These are phyloP conservation scores for Kwoniella europaea DNA, from an alignment of 768 basidiomycete species.

Conservation along the genomic window DNA sequence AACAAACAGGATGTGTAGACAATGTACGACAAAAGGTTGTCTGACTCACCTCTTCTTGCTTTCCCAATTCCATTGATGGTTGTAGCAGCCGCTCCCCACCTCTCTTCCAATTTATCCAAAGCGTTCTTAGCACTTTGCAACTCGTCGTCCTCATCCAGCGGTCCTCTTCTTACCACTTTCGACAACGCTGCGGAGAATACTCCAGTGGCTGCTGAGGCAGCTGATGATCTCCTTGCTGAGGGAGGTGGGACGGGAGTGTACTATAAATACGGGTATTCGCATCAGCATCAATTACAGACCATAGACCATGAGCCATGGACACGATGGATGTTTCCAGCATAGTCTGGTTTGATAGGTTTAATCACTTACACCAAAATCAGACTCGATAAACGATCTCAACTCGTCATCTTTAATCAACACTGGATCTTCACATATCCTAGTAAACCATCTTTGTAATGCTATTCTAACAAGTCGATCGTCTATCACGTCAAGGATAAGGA, in stretches of 20 bases:
- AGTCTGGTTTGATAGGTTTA: neutral
- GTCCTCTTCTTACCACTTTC: conserved; percentile 63
- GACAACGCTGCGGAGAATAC: conserved; percentile 50
- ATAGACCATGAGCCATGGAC: neutral
- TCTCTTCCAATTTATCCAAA: conserved; percentile 85
- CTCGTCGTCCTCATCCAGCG: conserved; percentile 93
- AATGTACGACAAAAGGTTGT: neutral
- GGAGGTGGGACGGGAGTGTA: conserved; percentile 55
- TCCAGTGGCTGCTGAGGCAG: conserved; percentile 43
- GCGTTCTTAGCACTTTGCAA: conserved; percentile 87
- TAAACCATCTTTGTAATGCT: conserved; percentile 93
- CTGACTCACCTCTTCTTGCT: conserved; percentile 71
- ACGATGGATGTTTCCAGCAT: neutral
- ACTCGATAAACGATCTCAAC: conserved; percentile 90
- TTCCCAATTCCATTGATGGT: conserved; percentile 84
- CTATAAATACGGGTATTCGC: conserved; percentile 28
- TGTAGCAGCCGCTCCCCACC: conserved; percentile 90
- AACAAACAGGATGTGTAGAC: neutral
- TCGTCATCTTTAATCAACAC: conserved; percentile 90
- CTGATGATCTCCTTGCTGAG: conserved; percentile 33
- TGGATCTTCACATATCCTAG: conserved; percentile 87
- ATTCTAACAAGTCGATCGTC: conserved; percentile 94
- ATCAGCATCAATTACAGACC: neutral
- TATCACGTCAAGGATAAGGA: conserved; percentile 18
- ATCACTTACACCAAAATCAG: conserved; percentile 78